Evolutionary conservation across 495 filamentous ascomycete species (phyloP).

Genomic region (Massariosphaeria phaeospora): DNA sequence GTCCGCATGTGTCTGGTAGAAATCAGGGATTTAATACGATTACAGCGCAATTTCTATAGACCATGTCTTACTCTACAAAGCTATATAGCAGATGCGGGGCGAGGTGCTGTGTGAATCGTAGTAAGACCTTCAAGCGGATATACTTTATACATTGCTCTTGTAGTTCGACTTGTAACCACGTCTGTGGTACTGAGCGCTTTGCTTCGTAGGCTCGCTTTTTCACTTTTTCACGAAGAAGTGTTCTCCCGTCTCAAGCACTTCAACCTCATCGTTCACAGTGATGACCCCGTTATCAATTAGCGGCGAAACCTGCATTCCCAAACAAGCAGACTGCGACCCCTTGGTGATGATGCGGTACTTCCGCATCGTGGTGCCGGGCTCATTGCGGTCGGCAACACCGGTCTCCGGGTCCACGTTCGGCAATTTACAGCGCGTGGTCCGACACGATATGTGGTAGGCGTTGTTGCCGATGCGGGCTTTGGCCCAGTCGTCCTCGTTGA

Average conservation of each 20-base stretch:
- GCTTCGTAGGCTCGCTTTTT: background rate
- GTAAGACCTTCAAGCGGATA: background rate
- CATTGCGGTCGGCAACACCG: slow-evolving; percentile 61
- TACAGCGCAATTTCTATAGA: too few species aligned
- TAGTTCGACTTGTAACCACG: background rate
- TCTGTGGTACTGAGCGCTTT: background rate
- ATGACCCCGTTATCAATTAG: slow-evolving; percentile 47
- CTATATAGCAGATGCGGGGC: too few species aligned
- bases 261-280: slow-evolving; percentile 56
- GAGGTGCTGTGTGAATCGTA: too few species aligned
- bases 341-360: slow-evolving; percentile 67
- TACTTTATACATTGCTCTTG: background rate
- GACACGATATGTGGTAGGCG: slow-evolving; percentile 59
- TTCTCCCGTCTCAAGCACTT: slow-evolving; percentile 56
- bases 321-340: slow-evolving; percentile 65
- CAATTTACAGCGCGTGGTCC: slow-evolving; percentile 69
- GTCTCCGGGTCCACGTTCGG: slow-evolving; percentile 77
- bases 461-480: slow-evolving; percentile 54
- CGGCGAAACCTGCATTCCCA: slow-evolving; percentile 81
- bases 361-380: slow-evolving; percentile 71
- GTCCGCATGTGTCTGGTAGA: too few species aligned
- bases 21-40: too few species aligned
- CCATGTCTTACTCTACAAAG: too few species aligned
- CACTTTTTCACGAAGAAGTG: slow-evolving; percentile 46
- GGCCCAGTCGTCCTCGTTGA: slow-evolving; percentile 77